Evolutionary conservation across 2,329 filamentous ascomycete genomes (phyloP), one percentile per base, ranked within the genome.

Genomic region (Penicillium sp.): DNA sequence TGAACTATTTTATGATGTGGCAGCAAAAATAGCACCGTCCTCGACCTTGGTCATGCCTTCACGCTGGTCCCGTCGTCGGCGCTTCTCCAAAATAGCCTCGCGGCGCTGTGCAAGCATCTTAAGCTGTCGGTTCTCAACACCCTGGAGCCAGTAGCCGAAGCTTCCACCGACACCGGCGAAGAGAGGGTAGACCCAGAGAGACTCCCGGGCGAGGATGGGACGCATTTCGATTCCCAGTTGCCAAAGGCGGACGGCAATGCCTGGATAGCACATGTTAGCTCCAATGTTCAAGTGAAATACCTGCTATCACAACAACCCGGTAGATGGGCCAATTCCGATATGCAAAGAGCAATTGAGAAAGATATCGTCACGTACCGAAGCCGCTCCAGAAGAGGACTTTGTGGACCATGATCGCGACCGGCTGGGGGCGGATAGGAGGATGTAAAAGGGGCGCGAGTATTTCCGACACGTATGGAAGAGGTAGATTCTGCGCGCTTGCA

Each of bases 191-290:
- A 86, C 91, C 89, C 91, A 95, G 69, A 96, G 85, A 53, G 89
- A 89, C 73, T 88, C 82, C 70, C 83, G 85, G 78, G 89, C 87
- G 83, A 97, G 90, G 76, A 97, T 88, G 50, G 93, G 94, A 60
- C 92, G 91, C 92, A 96, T 96, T 81, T 99, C 92, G 75, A 99
- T 94, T 71, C 93, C 94, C 74, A 99, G 88, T 78, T 97, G 94
- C 90, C 92, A 97, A 77, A 94, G 85, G 68, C 93, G 90, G 72
- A 92, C 89, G 72, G 89, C 92, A 69, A 97, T 79, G 82, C 94
- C 94, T 99, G 67, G 56, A 44, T 23, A 59, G 25, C 42, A 37
- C 31, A 53, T 9, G 20, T 67, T 58, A 67, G 61, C 40, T 44
- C 7, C 2, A 14, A 29, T 22, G 4, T 12, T 22, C 37, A 14